Evolutionary conservation across 495 filamentous ascomycete species (phyloP).

Genomic region (Geoglossum glabrum): DNA sequence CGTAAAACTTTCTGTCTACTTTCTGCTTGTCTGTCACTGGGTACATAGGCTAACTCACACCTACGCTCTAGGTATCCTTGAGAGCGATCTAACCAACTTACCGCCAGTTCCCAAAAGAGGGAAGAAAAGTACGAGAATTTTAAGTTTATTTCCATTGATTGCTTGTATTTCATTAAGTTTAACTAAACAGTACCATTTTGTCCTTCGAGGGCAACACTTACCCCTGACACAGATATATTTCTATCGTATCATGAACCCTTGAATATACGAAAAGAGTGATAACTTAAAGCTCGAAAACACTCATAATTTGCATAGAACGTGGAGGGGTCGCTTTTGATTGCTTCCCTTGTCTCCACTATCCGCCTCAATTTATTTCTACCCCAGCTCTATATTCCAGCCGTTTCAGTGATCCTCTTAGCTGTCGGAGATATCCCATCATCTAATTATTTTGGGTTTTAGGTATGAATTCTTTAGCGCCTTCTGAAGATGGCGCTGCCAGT

Average conservation of each 20-base stretch:
- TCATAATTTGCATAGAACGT: too few relatives aligned
- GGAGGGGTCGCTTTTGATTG: too few relatives aligned
- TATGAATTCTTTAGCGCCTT: background rate
- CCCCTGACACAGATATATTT: too few relatives aligned
- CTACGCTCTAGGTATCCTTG: background rate
- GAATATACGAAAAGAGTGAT: background rate
- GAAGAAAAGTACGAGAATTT: background rate
- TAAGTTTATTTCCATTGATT: background rate
- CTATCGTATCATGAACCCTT: too few relatives aligned
- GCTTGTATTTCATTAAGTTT: too few relatives aligned
- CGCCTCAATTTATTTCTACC: too few relatives aligned
- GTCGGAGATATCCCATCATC: background rate
- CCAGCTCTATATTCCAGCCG: background rate
- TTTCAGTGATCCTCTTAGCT: background rate
- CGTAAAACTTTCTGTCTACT: background rate
- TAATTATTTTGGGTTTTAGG: background rate
- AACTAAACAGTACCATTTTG: too few relatives aligned
- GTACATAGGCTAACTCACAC: too few relatives aligned
- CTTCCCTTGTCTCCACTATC: too few relatives aligned
- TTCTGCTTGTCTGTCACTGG: too few relatives aligned
- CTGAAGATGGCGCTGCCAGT: constrained; percentile 5
- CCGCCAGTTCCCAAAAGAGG: background rate
- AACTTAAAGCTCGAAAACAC: background rate
- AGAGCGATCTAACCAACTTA: background rate
- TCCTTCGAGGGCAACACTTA: too few relatives aligned